Evolutionary conservation across 208 protist genomes (phyloP).

Genomic region (Spironucleus salmonicida): DNA sequence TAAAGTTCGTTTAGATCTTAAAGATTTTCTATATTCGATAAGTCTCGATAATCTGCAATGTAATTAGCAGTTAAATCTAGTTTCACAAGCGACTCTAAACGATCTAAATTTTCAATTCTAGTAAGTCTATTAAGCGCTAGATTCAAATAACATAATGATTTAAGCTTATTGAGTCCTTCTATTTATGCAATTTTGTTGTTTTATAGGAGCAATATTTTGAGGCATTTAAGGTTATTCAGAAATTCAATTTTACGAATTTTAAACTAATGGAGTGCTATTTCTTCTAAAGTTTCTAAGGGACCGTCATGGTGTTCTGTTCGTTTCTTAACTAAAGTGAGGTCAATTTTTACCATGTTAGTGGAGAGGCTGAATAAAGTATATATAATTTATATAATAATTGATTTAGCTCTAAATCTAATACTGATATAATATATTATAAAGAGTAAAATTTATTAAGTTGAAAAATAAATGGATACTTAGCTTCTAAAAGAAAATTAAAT

Average conservation of each 20-base stretch:
- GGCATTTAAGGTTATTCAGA: slow-evolving; percentile 49
- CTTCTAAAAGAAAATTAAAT: too few species aligned
- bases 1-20: background rate
- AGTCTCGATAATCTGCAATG: slow-evolving; percentile 55
- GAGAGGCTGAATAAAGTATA: too few species aligned
- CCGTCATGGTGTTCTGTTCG: slow-evolving; percentile 87
- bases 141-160: slow-evolving; percentile 83
- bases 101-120: slow-evolving; percentile 67
- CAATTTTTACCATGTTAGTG: slow-evolving; percentile 60
- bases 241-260: slow-evolving; percentile 73
- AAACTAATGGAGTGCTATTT: slow-evolving; percentile 81
- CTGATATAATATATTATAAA: too few species aligned
- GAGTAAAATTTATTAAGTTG: too few species aligned
- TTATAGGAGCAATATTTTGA: slow-evolving; percentile 80
- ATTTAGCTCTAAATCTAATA: too few species aligned
- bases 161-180: slow-evolving; percentile 72
- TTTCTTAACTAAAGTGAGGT: slow-evolving; percentile 66
- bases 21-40: background rate
- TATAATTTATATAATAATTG: too few species aligned
- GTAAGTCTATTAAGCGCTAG: slow-evolving; percentile 82
- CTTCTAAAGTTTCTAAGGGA: slow-evolving; percentile 67
- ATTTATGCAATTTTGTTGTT: slow-evolving; percentile 81
- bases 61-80: slow-evolving; percentile 89
- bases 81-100: slow-evolving; percentile 71
- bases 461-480: too few species aligned